Evolutionary conservation across 345 rosid species (phyloP), one percentile per base, ranked within the genome.

Genomic region (Aegle marmelos): DNA sequence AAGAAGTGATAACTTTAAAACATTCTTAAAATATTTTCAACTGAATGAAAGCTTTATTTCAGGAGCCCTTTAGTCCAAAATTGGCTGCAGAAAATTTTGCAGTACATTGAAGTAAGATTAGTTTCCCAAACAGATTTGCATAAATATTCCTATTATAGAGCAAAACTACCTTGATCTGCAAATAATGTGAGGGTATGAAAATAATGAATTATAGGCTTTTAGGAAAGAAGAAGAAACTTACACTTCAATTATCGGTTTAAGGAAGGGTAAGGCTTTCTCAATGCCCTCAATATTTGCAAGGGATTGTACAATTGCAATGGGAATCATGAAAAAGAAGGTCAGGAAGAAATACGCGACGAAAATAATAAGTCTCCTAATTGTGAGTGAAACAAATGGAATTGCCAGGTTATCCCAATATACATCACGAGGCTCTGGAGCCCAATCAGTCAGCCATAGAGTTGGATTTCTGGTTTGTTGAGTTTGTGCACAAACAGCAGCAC

Each of bases 351-450:
- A 92, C 4, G 92, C 90, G 0, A 91, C 88, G 19, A 86, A 92
- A 28, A 89, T 56, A 0, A 92, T 76, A 27, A 95, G 94, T 81
- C 94, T 91, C 78, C 97, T 83, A 31, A 93, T 79, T 10, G 98
- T 68, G 45, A 95, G 95, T 1, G 90, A 92, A 76, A 95, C 99
- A 84, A 82, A 95, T 28, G 98, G 99, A 75, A 95, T 89, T 37
- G 98, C 91, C 28, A 95, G 81, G 83, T 95, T 95, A 74, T 91
- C 84, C 97, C 98, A 95, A 78, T 86, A 93, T 48, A 95, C 76
- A 70, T 93, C 99, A 21, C 97, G 90, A 0, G 99, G 97, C 81
- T 95, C 98, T 2, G 98, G 97, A 17, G 98, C 98, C 98, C 98
- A 95, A 34, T 92, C 96, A 21, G 99, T 95, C 70, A 95, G 78